Conservation (phyloP, 805 yeast genomes). For the Naumovozyma dairenensis region DNA sequence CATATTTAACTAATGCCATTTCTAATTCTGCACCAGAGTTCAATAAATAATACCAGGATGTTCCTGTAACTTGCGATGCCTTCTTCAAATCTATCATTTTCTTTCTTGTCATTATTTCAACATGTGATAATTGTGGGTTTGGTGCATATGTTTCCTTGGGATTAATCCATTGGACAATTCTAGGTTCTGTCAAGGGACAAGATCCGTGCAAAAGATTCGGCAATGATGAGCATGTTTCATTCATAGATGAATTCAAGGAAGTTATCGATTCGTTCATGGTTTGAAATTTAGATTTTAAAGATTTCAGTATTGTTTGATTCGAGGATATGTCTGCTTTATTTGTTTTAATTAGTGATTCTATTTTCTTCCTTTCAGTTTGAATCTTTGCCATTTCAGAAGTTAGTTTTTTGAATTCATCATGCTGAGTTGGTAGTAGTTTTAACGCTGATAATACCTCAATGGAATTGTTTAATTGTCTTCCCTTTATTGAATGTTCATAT, state of each 20-base stretch:
- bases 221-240: conserved; percentile 37
- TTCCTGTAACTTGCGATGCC: conserved; percentile 70
- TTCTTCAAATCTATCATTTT: conserved; percentile 58
- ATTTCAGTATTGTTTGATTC: conserved; percentile 11
- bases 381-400: conserved; percentile 20
- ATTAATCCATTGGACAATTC: conserved; percentile 45
- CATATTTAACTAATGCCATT: conserved; percentile 79
- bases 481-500: conserved; percentile 18
- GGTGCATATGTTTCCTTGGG: conserved; percentile 22
- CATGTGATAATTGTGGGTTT: conserved; percentile 44
- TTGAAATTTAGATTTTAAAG: conserved; percentile 23
- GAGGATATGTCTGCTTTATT: conserved; percentile 14
- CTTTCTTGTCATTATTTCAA: conserved; percentile 55
- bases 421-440: conserved; percentile 21
- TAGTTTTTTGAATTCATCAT: conserved; percentile 14
- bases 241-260: conserved; percentile 31
- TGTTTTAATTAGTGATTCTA: conserved; percentile 20
- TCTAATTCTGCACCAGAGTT: conserved; percentile 85
- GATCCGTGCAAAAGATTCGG: conserved; percentile 52
- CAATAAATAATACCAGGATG: conserved; percentile 74
- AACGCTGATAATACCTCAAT: conserved; percentile 18
- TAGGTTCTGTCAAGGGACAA: conserved; percentile 35
- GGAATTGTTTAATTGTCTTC: conserved; percentile 22
- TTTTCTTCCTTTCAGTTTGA: conserved; percentile 23
- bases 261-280: conserved; percentile 9